Base-by-base conservation (phyloP, 2,329 filamentous ascomycete genomes). In the Claviceps paspali region DNA sequence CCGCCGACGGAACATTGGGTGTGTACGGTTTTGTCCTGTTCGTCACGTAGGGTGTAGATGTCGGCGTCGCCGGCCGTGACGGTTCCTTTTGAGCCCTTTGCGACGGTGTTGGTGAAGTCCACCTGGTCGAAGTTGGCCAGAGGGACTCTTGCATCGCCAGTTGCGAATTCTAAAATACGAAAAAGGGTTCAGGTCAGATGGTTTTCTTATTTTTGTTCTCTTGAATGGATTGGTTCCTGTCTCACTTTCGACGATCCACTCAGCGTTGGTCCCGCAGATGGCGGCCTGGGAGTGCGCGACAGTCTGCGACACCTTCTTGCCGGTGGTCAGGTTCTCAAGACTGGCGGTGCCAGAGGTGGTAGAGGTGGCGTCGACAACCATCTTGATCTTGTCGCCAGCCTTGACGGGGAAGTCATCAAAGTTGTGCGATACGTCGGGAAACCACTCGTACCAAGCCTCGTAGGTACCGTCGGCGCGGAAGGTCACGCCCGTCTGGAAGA, bases 211-310 rank as follows among this genome's bases (percentile, higher is more conserved):
- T n/a, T n/a, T n/a, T n/a, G n/a, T n/a, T n/a, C n/a, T n/a, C n/a
- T n/a, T n/a, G n/a, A n/a, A n/a, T n/a, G n/a, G n/a, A n/a, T n/a
- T n/a, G n/a, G 17, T 21, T n/a, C 19, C 6, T 10, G n/a, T 21
- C 36, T 15, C 29, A 38, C 36, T 17, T 55, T 76, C 72, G 11
- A 76, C 70, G 45, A 77, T 76, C 71, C 72, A 78, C 49, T 77
- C 73, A 9, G 70, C 73, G 42, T 74, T 74, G 46, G 65, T 64
- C 47, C 70, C 60, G 47, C 64, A 69, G 11, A 76, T 61, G 50
- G 49, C 35, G 69, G 56, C 36, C 55, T 59, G 29, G 47, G 56
- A 51, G 76, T 65, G n/a, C n/a, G n/a, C n/a, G n/a, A n/a, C n/a
- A 4, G 56, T 62, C 54, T 77, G 65, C 12, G 60, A 62, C 21